These are phyloP conservation scores for Hanseniaspora mollemarum DNA, from an alignment of 805 yeast species.

Conservation along the genomic window DNA sequence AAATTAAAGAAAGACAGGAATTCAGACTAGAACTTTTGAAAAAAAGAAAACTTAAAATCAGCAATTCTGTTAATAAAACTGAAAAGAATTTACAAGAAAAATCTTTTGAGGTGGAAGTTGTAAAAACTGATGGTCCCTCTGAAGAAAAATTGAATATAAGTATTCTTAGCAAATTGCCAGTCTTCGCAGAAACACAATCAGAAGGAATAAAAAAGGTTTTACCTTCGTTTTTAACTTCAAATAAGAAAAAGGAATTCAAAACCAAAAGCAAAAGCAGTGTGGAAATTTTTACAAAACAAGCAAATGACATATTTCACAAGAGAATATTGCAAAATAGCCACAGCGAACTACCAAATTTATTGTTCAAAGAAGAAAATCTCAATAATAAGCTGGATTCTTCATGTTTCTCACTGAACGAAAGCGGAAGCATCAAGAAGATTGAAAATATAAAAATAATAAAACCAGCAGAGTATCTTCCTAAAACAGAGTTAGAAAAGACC, in stretches of 20 bases:
- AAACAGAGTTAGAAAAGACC: no score
- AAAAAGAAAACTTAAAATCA: neutral
- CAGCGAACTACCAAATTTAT: neutral
- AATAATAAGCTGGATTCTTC: neutral
- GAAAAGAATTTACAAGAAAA: neutral
- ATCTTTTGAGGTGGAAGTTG: neutral
- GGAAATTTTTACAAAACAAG: neutral
- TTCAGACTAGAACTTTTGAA: neutral
- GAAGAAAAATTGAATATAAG: neutral
- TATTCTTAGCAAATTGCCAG: neutral
- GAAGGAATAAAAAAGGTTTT: no score
- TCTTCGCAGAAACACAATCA: neutral
- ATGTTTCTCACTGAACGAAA: neutral
- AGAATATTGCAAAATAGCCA: neutral
- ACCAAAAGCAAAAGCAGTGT: neutral
- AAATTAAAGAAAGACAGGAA: neutral
- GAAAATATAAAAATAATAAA: neutral
- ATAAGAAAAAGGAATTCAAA: neutral
- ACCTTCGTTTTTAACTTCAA: neutral
- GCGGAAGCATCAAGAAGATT: neutral
- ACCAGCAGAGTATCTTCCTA: neutral
- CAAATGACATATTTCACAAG: neutral
- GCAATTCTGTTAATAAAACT: neutral
- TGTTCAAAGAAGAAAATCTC: neutral
- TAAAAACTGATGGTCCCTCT: neutral